Evolutionary conservation across 805 yeast genomes (phyloP).

Genomic region (Lipomyces kockii): DNA sequence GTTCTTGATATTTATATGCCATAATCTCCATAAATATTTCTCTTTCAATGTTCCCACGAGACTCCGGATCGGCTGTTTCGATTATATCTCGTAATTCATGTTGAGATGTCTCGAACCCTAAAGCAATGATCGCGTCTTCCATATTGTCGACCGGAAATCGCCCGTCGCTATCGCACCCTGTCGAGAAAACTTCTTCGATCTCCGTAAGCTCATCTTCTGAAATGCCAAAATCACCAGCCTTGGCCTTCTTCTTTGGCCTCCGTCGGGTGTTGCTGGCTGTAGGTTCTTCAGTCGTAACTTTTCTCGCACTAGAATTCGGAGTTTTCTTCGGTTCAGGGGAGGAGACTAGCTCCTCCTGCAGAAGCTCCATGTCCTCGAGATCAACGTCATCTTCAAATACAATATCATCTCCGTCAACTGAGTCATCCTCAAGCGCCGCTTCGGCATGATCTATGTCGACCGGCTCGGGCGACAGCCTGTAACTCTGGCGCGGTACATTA

Average conservation of each 20-base stretch:
- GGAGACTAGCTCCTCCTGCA: background rate
- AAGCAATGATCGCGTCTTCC: constrained; percentile 40
- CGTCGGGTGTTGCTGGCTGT: background rate
- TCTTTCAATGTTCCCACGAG: constrained; percentile 41
- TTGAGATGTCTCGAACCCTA: constrained; percentile 39
- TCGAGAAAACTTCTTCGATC: constrained; percentile 24
- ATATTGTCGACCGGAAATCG: constrained; percentile 37
- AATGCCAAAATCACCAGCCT: constrained; percentile 1
- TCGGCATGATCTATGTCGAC: background rate
- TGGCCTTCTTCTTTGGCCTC: background rate
- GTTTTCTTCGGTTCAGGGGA: background rate
- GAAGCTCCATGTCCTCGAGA: constrained; percentile 12
- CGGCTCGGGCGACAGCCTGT: constrained; percentile 6
- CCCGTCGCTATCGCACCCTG: constrained; percentile 20
- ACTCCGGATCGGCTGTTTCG: constrained; percentile 38
- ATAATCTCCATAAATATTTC: constrained; percentile 41
- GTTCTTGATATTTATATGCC: constrained; percentile 25
- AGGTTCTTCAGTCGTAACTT: background rate
- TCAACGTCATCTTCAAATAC: constrained; percentile 26
- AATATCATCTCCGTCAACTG: constrained; percentile 20
- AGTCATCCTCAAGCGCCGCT: background rate
- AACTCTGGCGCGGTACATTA: constrained; percentile 6
- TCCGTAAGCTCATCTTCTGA: constrained; percentile 19
- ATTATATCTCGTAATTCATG: constrained; percentile 31
- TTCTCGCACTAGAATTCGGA: background rate